A percentile compares a stretch with the other conserved stretches of the same genome.
Conservation (phyloP, 1,139 yeast genomes). For the Hyphopichia khmerensis region DNA sequence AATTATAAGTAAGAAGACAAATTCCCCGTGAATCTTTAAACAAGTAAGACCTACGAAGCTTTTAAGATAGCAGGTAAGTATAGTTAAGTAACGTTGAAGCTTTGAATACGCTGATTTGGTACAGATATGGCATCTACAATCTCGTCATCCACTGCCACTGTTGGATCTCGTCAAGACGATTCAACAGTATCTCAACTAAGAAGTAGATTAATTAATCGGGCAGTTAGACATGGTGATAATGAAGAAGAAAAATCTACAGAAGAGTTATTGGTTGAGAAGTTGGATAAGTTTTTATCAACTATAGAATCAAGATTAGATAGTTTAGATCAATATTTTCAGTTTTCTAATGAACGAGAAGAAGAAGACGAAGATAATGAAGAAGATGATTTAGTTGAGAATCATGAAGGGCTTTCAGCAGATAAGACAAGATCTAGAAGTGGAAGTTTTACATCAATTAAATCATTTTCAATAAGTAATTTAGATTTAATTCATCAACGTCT, state of each 20-base stretch:
- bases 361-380: constrained; percentile 9
- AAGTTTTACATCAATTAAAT: constrained; percentile 29
- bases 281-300: constrained; percentile 53
- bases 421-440: constrained; percentile 18
- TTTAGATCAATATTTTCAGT: constrained; percentile 51
- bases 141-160: not conserved
- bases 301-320: constrained; percentile 52
- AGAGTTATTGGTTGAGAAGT: constrained; percentile 47
- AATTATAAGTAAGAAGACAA: too few relatives aligned
- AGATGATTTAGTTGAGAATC: too few relatives aligned
- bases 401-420: not conserved
- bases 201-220: not conserved
- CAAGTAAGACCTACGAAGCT: too few relatives aligned
- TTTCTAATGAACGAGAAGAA: constrained; percentile 20
- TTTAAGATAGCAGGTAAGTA: too few relatives aligned
- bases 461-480: constrained; percentile 34
- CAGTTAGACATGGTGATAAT: not conserved
- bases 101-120: too few relatives aligned
- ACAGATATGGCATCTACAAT: not conserved
- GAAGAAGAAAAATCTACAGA: constrained; percentile 31
- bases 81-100: too few relatives aligned
- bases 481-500: constrained; percentile 44
- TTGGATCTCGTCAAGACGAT: not conserved
- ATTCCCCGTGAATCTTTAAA: too few relatives aligned
- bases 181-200: not conserved